Evolutionary conservation across 495 filamentous ascomycete genomes (phyloP).

Genomic region (Aspergillus ellipticus): DNA sequence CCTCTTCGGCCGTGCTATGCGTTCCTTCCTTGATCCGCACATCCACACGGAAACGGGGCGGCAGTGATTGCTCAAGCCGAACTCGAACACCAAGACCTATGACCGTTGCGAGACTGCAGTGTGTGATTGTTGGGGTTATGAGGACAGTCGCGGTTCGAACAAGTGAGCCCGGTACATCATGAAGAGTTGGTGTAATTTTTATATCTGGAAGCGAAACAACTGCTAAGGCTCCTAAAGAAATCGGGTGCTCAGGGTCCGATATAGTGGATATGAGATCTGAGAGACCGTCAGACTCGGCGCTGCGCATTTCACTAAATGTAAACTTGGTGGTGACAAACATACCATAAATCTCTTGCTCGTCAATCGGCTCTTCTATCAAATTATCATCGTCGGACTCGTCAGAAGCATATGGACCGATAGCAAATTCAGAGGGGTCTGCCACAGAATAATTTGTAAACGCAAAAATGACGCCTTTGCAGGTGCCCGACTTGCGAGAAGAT

Average conservation of each 20-base stretch:
- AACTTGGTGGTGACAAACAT: constrained; percentile 22
- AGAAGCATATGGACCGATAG: constrained; percentile 25
- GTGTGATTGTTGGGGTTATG: constrained; percentile 97
- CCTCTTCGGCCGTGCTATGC: constrained; percentile 90
- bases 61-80: constrained; percentile 82
- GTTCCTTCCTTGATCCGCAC: constrained; percentile 93
- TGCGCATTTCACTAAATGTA: neutral
- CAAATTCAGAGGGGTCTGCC: constrained; percentile 46
- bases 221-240: constrained; percentile 85
- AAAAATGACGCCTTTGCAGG: constrained; percentile 36
- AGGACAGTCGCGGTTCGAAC: constrained; percentile 50
- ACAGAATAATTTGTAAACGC: constrained; percentile 46
- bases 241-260: constrained; percentile 92
- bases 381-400: constrained; percentile 53
- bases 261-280: constrained; percentile 89
- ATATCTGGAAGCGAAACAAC: constrained; percentile 95
- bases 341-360: constrained; percentile 97
- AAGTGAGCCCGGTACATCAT: constrained; percentile 39
- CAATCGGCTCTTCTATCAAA: constrained; percentile 71
- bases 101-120: constrained; percentile 93
- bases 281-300: constrained; percentile 7
- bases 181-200: constrained; percentile 62
- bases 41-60: constrained; percentile 88
- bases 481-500: constrained; percentile 40
- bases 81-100: constrained; percentile 93